Conservation (phyloP, 371 early-diverging fungal genomes). For the Phascolomyces articulosus region DNA sequence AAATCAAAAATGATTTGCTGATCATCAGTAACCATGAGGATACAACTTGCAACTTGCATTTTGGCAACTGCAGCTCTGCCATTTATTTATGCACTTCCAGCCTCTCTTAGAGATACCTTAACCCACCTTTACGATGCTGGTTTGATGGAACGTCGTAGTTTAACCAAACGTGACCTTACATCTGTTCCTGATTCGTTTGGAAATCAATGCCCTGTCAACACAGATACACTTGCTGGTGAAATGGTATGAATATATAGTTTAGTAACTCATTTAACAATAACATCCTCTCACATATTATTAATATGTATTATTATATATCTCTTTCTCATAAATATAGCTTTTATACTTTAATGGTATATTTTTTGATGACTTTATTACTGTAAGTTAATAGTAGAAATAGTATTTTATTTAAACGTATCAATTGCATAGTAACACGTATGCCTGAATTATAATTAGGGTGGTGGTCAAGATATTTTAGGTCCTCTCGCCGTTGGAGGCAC, state of each 20-base stretch:
- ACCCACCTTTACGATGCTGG: not conserved
- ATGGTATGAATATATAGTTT: too few relatives aligned
- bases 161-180: not conserved
- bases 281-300: not conserved
- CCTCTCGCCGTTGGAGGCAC: constrained; percentile 23
- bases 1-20: too few relatives aligned
- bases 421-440: not conserved
- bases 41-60: too few relatives aligned
- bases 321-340: constrained; percentile 5
- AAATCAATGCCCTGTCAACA: not conserved
- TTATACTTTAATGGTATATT: constrained; percentile 26
- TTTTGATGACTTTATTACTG: constrained; percentile 20
- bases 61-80: too few relatives aligned
- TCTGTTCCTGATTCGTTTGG: not conserved
- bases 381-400: not conserved
- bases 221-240: not conserved
- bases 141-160: not conserved
- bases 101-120: not conserved
- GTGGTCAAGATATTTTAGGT: constrained; percentile 25
- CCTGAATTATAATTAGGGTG: not conserved
- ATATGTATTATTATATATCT: not conserved
- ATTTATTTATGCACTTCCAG: too few relatives aligned
- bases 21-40: too few relatives aligned
- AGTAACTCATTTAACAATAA: too few relatives aligned
- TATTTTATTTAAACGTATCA: not conserved